Evolutionary conservation across 2,329 filamentous ascomycete genomes (phyloP), one percentile per base, ranked within the genome.

Genomic region (Fusarium sp.): DNA sequence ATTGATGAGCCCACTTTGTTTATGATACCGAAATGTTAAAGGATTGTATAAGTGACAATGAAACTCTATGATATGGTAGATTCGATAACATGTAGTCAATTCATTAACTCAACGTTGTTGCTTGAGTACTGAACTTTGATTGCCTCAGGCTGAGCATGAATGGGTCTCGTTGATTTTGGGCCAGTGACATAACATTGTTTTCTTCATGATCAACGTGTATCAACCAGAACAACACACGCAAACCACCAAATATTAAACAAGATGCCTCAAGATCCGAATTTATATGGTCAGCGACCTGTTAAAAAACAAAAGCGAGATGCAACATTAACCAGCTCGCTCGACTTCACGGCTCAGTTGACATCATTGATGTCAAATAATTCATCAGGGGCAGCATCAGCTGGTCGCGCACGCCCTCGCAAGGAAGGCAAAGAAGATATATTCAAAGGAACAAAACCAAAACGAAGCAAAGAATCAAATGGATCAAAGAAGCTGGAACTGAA

Each of bases 291-390:
- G 56, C 88, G 89, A 59, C 89, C 90, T 40, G 84, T 88, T 14
- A 95, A 94, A 80, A 90, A 90, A 75, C 86, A 88, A 72, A 88
- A 88, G 77, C 91, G 90, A 77, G 90, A 92, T 76, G 88, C 93
- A 62, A 89, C 90, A 20, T 89, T 94, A 20, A 91, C 90, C 20
- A 90, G 89, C 54, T 91, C 90, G 46, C 89, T 97, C 59, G 90
- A 94, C 78, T 98, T 99, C 83, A 90, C 92, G n/a, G 93, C 93
- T 14, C 93, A 96, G 72, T 89, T 98, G 69, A 92, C 92, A 74
- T 93, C 91, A 48, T 89, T 98, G 60, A 93, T 98, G 82, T 85
- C 91, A 58, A 85, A 84, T 67, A 70, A 81, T 14, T 73, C 80
- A 8, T 83, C 86, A 37, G 80, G 86, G 27, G 71, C 82, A 26